Conservation (phyloP, 805 yeast genomes). For the Cyberlindnera saturnus region DNA sequence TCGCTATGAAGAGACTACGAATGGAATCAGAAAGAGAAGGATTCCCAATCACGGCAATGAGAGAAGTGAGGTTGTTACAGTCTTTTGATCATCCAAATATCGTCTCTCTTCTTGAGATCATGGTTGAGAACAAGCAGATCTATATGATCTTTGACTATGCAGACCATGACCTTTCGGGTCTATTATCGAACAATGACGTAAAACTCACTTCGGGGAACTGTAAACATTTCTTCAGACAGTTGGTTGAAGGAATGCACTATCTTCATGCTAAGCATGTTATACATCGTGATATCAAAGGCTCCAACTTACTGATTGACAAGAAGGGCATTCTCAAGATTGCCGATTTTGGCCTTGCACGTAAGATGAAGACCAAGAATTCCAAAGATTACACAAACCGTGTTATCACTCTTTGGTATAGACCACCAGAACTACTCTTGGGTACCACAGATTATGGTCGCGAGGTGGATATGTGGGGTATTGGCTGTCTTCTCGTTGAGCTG, state of each 20-base stretch:
- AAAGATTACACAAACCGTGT: slow-evolving; percentile 89
- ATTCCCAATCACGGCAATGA: slow-evolving; percentile 89
- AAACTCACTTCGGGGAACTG: slow-evolving; percentile 55
- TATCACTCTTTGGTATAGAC: slow-evolving; percentile 95
- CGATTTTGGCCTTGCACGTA: slow-evolving; percentile 78
- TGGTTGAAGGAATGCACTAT: slow-evolving; percentile 63
- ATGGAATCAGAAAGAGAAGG: slow-evolving; percentile 90
- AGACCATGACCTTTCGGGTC: slow-evolving; percentile 89
- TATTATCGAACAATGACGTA: slow-evolving; percentile 71
- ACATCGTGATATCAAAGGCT: slow-evolving; percentile 80
- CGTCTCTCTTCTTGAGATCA: slow-evolving; percentile 79
- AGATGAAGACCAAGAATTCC: slow-evolving; percentile 51
- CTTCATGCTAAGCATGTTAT: slow-evolving; percentile 63
- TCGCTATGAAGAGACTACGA: slow-evolving; percentile 83
- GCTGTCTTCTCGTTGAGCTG: slow-evolving; percentile 81
- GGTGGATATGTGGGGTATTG: slow-evolving; percentile 96
- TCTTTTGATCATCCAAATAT: slow-evolving; percentile 77
- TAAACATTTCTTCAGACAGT: slow-evolving; percentile 59
- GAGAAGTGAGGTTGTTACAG: slow-evolving; percentile 85
- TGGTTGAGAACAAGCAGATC: slow-evolving; percentile 68
- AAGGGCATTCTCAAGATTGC: slow-evolving; percentile 65
- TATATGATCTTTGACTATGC: slow-evolving; percentile 92
- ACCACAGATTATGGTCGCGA: slow-evolving; percentile 86
- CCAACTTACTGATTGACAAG: slow-evolving; percentile 62
- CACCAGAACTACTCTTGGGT: slow-evolving; percentile 89